Percentiles rank a stretch among this genome's conserved stretches.
These are phyloP conservation scores for Chrysosporium keratinophilum DNA, from an alignment of 2,329 filamentous ascomycete species.

Conservation along the genomic window DNA sequence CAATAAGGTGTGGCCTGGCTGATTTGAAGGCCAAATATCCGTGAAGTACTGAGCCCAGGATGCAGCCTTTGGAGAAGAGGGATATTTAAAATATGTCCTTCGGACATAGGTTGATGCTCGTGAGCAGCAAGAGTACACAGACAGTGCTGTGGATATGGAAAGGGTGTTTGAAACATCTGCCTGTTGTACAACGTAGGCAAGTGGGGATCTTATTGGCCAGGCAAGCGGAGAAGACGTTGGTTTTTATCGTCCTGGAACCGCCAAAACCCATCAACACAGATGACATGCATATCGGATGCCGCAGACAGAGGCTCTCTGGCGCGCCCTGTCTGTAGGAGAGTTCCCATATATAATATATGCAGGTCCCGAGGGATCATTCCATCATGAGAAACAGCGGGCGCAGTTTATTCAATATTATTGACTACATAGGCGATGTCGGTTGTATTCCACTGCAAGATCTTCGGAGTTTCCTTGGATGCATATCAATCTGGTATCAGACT, in stretches of 20 bases:
- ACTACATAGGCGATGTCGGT: background rate
- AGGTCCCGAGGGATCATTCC: background rate
- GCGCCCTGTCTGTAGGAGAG: background rate
- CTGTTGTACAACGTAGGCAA: background rate
- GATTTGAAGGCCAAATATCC: background rate
- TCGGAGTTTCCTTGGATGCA: background rate
- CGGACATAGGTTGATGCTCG: background rate
- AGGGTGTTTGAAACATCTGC: background rate
- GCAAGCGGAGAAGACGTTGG: background rate
- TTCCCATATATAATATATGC: background rate
- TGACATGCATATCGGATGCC: background rate
- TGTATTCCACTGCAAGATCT: background rate
- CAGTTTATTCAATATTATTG: too few species aligned
- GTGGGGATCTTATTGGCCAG: background rate
- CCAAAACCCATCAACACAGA: background rate
- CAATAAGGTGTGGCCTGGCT: background rate
- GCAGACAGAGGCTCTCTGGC: background rate
- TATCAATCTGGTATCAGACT: background rate
- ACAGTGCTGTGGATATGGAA: background rate
- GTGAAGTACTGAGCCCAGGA: background rate
- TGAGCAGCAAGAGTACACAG: background rate
- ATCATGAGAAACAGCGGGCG: too few species aligned
- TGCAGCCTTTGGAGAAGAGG: background rate
- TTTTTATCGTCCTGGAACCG: background rate
- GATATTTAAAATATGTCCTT: background rate